Percentiles rank a stretch among this genome's conserved stretches.
Evolutionary conservation across 345 rosid species (phyloP).

Genomic region (Melaleuca alternifolia): DNA sequence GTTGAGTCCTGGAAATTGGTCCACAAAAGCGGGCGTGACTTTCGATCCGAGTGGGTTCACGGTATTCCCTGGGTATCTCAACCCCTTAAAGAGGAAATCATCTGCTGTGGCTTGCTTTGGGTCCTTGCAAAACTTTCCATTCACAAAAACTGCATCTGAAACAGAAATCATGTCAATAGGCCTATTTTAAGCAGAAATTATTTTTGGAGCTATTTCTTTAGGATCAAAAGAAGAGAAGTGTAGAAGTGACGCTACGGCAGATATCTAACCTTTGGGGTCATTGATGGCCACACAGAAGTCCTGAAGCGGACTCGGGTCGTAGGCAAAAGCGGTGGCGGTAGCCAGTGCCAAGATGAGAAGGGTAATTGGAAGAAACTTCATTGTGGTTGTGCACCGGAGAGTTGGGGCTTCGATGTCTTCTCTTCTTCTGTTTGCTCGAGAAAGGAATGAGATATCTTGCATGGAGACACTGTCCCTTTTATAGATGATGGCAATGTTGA

Average conservation of each 20-base stretch:
- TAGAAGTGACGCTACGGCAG: too few species aligned
- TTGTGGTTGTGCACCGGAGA: neutral
- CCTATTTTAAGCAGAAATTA: neutral
- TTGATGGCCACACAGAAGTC: neutral
- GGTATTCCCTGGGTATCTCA: neutral
- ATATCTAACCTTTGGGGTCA: neutral
- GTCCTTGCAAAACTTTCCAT: neutral
- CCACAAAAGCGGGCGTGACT: neutral
- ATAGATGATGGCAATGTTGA: neutral
- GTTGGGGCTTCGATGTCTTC: neutral
- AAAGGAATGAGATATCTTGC: too few species aligned
- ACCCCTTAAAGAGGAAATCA: neutral
- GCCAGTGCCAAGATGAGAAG: neutral
- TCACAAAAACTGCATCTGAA: neutral
- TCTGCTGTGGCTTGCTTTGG: neutral
- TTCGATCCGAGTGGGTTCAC: neutral
- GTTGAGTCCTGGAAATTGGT: constrained; percentile 9
- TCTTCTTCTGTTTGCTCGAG: too few species aligned
- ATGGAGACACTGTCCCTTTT: neutral
- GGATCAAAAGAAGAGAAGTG: neutral
- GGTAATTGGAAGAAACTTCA: neutral
- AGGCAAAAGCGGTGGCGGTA: neutral
- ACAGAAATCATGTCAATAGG: neutral
- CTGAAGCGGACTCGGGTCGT: neutral
- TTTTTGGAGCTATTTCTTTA: neutral